These are phyloP conservation scores for Cyberlindnera euphorbiae DNA, from an alignment of 805 yeast genomes.

Conservation along the genomic window DNA sequence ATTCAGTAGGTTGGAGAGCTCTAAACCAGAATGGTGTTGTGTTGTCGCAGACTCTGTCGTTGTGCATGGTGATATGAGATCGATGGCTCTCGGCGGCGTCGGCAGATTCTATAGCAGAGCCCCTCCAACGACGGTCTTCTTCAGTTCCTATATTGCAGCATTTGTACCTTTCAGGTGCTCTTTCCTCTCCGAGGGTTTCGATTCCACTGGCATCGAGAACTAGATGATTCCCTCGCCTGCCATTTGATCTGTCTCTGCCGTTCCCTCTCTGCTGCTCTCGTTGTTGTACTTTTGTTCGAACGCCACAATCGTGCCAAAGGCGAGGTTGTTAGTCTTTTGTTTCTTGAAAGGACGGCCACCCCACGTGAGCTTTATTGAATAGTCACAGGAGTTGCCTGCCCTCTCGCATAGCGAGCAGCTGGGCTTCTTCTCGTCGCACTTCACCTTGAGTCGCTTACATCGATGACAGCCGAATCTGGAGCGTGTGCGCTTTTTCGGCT, in stretches of 20 bases:
- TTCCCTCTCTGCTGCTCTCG: background rate
- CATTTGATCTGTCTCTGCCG: background rate
- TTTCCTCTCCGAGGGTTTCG: too few relatives aligned
- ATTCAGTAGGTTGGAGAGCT: background rate
- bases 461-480: constrained; percentile 57
- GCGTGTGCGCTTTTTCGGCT: constrained; percentile 31
- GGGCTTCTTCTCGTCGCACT: constrained; percentile 70
- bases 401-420: constrained; percentile 52
- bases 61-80: background rate
- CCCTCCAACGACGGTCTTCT: too few relatives aligned
- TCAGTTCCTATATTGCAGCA: too few relatives aligned
- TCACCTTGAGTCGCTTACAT: constrained; percentile 57
- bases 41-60: background rate
- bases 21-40: background rate
- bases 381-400: constrained; percentile 49
- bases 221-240: too few relatives aligned
- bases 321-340: constrained; percentile 27
- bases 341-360: constrained; percentile 66
- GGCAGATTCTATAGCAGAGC: constrained; percentile 1
- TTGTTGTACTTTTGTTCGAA: constrained; percentile 17
- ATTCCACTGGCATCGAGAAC: too few relatives aligned
- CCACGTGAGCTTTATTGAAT: constrained; percentile 61
- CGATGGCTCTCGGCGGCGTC: background rate
- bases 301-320: constrained; percentile 16
- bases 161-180: too few relatives aligned